Percentiles rank a stretch among this genome's conserved stretches.
These are phyloP conservation scores for Huntiella moniliformis DNA, from an alignment of 2,329 filamentous ascomycete species.

Conservation along the genomic window DNA sequence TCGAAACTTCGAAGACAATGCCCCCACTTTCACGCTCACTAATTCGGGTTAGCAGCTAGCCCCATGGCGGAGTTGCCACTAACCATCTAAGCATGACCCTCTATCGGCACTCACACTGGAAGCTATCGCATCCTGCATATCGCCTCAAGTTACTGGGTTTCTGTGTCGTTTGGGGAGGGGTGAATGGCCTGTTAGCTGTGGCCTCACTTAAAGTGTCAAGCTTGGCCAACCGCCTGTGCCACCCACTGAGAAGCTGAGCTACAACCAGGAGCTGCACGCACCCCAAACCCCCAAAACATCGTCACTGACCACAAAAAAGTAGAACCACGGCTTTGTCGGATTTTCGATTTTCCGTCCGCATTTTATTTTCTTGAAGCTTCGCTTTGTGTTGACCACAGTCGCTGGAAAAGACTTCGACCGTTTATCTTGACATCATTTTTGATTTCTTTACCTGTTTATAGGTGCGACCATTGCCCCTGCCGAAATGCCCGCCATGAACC, in stretches of 20 bases:
- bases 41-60: background rate
- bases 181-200: background rate
- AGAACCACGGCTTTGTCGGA: background rate
- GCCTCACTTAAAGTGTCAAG: background rate
- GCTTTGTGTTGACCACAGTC: background rate
- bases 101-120: background rate
- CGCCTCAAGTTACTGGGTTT: background rate
- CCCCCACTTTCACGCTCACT: no score
- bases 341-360: background rate
- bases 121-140: background rate
- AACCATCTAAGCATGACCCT: background rate
- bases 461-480: background rate
- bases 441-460: background rate
- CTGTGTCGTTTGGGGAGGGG: background rate
- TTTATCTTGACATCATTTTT: background rate
- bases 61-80: background rate
- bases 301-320: background rate
- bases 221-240: background rate
- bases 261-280: background rate
- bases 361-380: background rate
- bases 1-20: background rate
- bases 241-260: background rate
- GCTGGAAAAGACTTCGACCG: background rate
- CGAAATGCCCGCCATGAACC: constrained; percentile 49
- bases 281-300: background rate